Evolutionary conservation across 768 basidiomycete species (phyloP), one percentile per base, ranked within the genome.

Genomic region (Mycena metata): DNA sequence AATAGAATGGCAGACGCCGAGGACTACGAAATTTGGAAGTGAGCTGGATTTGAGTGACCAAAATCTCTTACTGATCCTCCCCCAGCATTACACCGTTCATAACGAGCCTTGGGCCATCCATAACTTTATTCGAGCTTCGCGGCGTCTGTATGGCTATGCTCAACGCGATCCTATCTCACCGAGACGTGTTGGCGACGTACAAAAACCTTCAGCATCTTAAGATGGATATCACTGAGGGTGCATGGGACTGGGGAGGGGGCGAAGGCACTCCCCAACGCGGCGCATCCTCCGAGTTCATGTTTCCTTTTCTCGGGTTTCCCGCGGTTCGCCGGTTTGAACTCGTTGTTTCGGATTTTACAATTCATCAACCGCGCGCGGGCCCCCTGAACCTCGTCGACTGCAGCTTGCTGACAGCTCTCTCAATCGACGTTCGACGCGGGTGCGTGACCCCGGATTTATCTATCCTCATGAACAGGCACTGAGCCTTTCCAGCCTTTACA

Each of bases 161-260:
- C 41, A 54, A n/a, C 33, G 35, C 36, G 15, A 52, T 73, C 21
- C n/a, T 39, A 8, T 50, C 68, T 5, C 45, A 71, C n/a, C 17
- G n/a, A 13, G 21, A 69, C 11, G 11, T 43, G 2, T 61, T 73
- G 30, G 24, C 65, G 5, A 47, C 65, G 3, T 75, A 64, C 49
- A n/a, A 54, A 36, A 42, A 62, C 23, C 66, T 73, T 16, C 15
- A 43, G 5, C 64, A 39, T 30, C 64, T 76, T n/a, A 69, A 60
- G 33, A 47, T 75, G 26, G 74, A 76, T 55, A 68, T 76, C 17
- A 74, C 71, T 0, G 69, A 71, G 42, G 73, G 73, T 1, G 55
- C 66, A 6, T 76, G 75, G 75, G 74, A 76, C 45, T 72, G 71
- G 72, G 41, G 69, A 24, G 60, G 49, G 41, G 7, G 8, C 30